A percentile compares a stretch with the other conserved stretches of the same genome.
phyloP scores from a whole-genome alignment of 345 rosid species.

The thale cress (Arabidopsis thaliana) region DNA sequence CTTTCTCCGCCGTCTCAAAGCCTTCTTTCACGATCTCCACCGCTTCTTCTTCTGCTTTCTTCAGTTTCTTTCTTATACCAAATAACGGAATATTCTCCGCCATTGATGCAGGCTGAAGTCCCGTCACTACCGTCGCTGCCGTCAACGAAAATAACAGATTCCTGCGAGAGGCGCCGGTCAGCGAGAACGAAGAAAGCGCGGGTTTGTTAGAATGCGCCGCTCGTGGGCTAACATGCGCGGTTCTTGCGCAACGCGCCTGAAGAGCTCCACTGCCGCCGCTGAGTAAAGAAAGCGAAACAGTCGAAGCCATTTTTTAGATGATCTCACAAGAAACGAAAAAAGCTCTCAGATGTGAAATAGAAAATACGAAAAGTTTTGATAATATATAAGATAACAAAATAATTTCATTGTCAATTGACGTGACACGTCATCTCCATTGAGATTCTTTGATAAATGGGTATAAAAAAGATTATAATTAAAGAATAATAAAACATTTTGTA shows the following conservation, averaged over 20 bases:
- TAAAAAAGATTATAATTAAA: too few relatives aligned
- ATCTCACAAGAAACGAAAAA: not conserved
- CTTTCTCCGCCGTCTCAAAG: conserved; percentile 62
- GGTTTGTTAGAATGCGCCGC: conserved; percentile 41
- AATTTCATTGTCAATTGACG: too few relatives aligned
- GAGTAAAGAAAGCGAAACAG: conserved; percentile 45
- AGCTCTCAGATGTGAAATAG: not conserved
- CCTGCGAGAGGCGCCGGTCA: conserved; percentile 54
- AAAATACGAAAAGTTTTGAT: not conserved
- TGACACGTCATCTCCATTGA: too few relatives aligned
- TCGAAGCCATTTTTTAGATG: conserved; percentile 57
- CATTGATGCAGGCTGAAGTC: conserved; percentile 46
- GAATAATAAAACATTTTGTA: too few relatives aligned
- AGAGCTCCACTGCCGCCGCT: conserved; percentile 21
- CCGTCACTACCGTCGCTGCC: conserved; percentile 52
- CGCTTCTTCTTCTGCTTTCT: conserved; percentile 72
- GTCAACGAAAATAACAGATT: conserved; percentile 60
- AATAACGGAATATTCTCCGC: conserved; percentile 76
- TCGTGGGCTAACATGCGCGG: conserved; percentile 42
- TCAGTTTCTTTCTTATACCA: conserved; percentile 77
- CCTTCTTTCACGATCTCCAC: conserved; percentile 80
- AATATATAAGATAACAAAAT: too few relatives aligned
- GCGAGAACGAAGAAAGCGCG: conserved; percentile 28
- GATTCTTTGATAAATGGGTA: too few relatives aligned
- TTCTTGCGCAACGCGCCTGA: conserved; percentile 35